These are phyloP conservation scores for Metahyphopichia silvanorum DNA, from an alignment of 805 yeast species.

Conservation along the genomic window DNA sequence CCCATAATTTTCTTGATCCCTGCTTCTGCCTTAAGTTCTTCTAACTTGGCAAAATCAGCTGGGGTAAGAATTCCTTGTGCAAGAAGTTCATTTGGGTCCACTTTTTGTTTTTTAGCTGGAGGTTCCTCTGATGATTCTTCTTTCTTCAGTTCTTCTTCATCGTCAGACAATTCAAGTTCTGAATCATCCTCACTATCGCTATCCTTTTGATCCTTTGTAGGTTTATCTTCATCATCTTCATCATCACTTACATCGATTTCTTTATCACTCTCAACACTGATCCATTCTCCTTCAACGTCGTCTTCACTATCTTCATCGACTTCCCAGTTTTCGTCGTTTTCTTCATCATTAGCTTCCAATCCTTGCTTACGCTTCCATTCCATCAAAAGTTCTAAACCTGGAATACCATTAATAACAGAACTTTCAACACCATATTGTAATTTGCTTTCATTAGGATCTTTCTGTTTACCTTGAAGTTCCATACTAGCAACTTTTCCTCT, in stretches of 20 bases:
- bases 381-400: constrained; percentile 86
- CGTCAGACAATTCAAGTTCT: constrained; percentile 8
- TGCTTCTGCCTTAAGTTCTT: constrained; percentile 80
- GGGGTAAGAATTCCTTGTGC: constrained; percentile 87
- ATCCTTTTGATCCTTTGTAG: constrained; percentile 22
- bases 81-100: constrained; percentile 46
- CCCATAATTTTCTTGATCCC: constrained; percentile 83
- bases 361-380: constrained; percentile 75
- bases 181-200: constrained; percentile 8
- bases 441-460: constrained; percentile 16
- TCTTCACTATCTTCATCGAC: constrained; percentile 51
- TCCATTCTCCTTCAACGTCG: constrained; percentile 90
- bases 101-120: constrained; percentile 15
- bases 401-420: constrained; percentile 65
- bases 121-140: constrained; percentile 25
- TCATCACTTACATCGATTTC: constrained; percentile 57
- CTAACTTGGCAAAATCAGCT: constrained; percentile 94
- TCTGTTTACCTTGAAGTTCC: constrained; percentile 53
- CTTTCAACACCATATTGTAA: constrained; percentile 71
- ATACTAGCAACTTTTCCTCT: constrained; percentile 91
- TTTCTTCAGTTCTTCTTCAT: constrained; percentile 22
- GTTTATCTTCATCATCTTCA: constrained; percentile 47
- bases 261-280: constrained; percentile 76
- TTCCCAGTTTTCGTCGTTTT: constrained; percentile 50
- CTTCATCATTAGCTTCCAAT: constrained; percentile 47